Evolutionary conservation across 352 stramenopile genomes (phyloP), one percentile per base, ranked within the genome.

Genomic region (Pythium dissimile): DNA sequence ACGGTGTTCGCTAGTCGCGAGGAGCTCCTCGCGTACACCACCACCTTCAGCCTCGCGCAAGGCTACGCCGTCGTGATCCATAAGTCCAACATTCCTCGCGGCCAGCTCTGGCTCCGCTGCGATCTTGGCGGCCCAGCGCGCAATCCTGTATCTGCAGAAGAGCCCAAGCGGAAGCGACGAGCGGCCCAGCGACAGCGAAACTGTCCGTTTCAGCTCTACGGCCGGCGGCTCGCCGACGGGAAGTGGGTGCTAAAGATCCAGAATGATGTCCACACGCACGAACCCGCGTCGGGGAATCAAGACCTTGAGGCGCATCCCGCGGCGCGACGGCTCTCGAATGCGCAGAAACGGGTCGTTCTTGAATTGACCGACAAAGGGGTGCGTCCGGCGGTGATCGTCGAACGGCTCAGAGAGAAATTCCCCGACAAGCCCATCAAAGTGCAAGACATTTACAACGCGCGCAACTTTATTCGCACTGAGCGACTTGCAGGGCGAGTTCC

Each of bases 361-460:
- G 49, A 75, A 30, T 45, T 81, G 30, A 81, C 72, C 30, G 59
- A 64, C 20, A 9, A 52, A 28, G 72, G 72, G 6, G 41, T 62
- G n/a, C 66, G 72, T 0, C 72, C 72, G 3, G 59, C 59, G 15
- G 57, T 66, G 9, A 81, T 84, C 23, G 54, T 84, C 43, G 64
- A 77, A 37, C 62, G 53, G 20, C 49, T 81, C 35, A 69, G 69
- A 49, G 59, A 71, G 27, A 21, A 50, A 18, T 76, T 80, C 49
- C 74, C 74, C 5, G 59, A 71, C 38, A 75, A 75, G 28, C 62
- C 59, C n/a, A 56, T 84, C 37, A 75, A 75, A 38, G 67, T 79
- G 35, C 71, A 75, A 50, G 74, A 79, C 54, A 73, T 84, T 30
- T 84, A 81, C 69, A 81, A 84, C 54, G 50, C 58, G 32, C 71